Evolutionary conservation across 768 basidiomycete genomes (phyloP), one percentile per base, ranked within the genome.

Genomic region (Amanita fuliginea): DNA sequence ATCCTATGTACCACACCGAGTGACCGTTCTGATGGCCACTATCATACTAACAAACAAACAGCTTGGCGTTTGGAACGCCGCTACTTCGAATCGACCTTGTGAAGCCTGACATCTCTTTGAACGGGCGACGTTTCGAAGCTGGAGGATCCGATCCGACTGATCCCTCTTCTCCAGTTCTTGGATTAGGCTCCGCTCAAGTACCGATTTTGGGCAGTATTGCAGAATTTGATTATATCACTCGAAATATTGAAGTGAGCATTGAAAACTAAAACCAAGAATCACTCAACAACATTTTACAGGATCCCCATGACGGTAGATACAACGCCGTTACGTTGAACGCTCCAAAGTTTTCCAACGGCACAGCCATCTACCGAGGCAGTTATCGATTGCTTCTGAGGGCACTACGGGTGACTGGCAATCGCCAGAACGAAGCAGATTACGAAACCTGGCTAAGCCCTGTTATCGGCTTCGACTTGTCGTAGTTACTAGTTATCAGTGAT

Each of bases 61-160:
- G 73, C 28, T 57, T 72, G 47, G 66, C 65, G 0, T 78, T 80
- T 50, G 80, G 80, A 14, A 73, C 76, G 2, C 67, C 75, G 3
- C 48, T 60, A 11, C 54, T 78, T 39, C 65, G 68, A 11, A 55
- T 73, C 13, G 78, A 80, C 53, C 67, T 80, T 11, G 78, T 80
- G 0, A 53, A 57, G 13, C 40, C 67, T 1, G 47, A 65, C 53
- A 60, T 65, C 50, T 52, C 67, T 8, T 49, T 70, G 43, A 64
- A 61, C 49, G 8, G n/a, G 3, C 9, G 4, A 3, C 10, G 10
- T n/a, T n/a, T n/a, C n/a, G n/a, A n/a, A n/a, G n/a, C n/a, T n/a
- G n/a, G n/a, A n/a, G n/a, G n/a, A n/a, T n/a, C n/a, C n/a, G n/a
- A n/a, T n/a, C n/a, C n/a, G n/a, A n/a, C n/a, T n/a, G n/a, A n/a